Percentiles rank a stretch among this genome's conserved stretches.
Evolutionary conservation across 2,329 filamentous ascomycete genomes (phyloP).

Genomic region (Arachnomyces sp.): DNA sequence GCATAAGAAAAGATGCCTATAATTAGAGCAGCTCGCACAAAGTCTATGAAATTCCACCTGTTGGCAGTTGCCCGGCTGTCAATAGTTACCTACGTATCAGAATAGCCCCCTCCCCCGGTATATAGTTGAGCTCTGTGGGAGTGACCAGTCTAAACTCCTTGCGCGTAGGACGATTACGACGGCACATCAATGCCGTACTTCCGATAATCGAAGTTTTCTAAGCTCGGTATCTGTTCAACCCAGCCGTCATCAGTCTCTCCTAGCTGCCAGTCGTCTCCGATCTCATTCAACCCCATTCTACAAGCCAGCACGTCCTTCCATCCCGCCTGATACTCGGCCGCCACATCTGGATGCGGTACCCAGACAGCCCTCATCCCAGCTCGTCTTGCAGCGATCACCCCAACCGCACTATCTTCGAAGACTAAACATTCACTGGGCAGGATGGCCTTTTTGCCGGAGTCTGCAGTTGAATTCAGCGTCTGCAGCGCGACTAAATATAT

Average conservation of each 20-base stretch:
- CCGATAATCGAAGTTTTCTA: conserved; percentile 33
- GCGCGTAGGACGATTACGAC: no score
- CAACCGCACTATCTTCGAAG: conserved; percentile 26
- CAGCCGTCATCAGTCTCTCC: conserved; percentile 32
- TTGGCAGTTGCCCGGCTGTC: no score
- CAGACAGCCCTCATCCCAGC: conserved; percentile 29
- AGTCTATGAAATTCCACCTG: no score
- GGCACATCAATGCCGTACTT: conserved; percentile 26
- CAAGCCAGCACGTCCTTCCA: conserved; percentile 25
- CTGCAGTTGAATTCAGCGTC: conserved; percentile 10
- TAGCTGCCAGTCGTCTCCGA: conserved; percentile 25
- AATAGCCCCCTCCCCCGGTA: no score
- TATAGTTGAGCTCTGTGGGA: no score
- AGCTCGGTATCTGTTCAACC: conserved; percentile 26
- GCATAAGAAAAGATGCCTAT: no score
- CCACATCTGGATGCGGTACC: conserved; percentile 26
- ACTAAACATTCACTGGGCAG: conserved; percentile 25
- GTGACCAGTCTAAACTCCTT: no score
- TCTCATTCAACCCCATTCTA: conserved; percentile 17
- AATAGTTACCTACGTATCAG: no score
- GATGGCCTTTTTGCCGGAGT: conserved; percentile 8
- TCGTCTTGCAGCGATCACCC: conserved; percentile 24
- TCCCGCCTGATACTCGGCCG: conserved; percentile 25
- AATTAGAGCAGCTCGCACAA: no score
- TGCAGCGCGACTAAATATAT: conserved; percentile 20